A percentile compares a stretch with the other conserved stretches of the same genome.
Conservation (phyloP, 2,329 filamentous ascomycete species). For the Ophiostoma novo-ulmi region DNA sequence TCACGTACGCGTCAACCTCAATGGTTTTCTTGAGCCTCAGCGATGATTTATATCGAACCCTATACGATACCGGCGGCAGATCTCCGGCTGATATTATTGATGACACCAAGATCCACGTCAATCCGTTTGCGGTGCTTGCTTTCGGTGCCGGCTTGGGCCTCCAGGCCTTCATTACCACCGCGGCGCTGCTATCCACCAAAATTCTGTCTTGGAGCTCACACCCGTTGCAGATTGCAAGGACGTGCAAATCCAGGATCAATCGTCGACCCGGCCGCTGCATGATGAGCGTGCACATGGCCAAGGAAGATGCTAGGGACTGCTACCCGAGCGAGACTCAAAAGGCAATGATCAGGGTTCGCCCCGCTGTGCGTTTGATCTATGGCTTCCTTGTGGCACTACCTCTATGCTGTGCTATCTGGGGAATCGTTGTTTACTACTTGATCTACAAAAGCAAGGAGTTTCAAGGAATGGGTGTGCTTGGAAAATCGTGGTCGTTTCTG, state of each 20-base stretch:
- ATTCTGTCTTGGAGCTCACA: neutral
- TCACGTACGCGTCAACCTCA: neutral
- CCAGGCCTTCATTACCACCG: neutral
- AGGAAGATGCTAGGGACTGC: too few species aligned
- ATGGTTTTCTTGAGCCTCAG: neutral
- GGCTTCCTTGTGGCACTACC: neutral
- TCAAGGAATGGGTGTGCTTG: neutral
- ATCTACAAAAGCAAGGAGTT: neutral
- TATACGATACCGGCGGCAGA: neutral
- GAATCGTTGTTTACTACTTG: neutral
- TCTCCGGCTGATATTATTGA: neutral
- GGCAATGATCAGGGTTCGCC: neutral
- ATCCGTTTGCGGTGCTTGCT: conserved; percentile 1
- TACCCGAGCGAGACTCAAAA: neutral
- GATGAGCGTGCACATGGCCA: conserved; percentile 3
- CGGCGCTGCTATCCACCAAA: neutral
- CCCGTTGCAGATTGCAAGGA: neutral
- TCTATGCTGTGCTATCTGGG: neutral
- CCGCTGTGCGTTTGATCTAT: neutral
- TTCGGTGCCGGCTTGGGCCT: neutral
- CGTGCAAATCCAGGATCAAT: too few species aligned
- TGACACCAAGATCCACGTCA: neutral
- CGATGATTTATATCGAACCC: neutral
- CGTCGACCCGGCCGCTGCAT: neutral
- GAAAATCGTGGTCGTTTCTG: neutral